A percentile compares a stretch with the other conserved stretches of the same genome.
These are phyloP conservation scores for Pestalotiopsis sp. DNA, from an alignment of 2,329 filamentous ascomycete genomes.

Conservation along the genomic window DNA sequence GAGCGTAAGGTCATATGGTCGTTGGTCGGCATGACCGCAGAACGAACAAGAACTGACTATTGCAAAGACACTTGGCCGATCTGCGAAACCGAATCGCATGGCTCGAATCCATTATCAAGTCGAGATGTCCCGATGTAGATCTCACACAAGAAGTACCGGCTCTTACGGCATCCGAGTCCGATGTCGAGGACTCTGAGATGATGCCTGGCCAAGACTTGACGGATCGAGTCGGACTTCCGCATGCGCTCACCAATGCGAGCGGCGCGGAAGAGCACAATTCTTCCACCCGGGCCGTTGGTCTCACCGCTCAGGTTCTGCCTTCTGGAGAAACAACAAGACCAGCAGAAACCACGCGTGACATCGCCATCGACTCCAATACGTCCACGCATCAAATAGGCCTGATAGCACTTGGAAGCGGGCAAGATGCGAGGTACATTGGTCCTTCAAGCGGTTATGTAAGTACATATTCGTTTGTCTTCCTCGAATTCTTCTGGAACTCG, in stretches of 20 bases:
- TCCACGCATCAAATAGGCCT: slow-evolving; percentile 52
- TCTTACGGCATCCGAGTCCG: slow-evolving; percentile 19
- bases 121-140: slow-evolving; percentile 45
- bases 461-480: not conserved
- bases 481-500: too few species aligned
- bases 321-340: not conserved
- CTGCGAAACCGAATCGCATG: slow-evolving; percentile 39
- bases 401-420: slow-evolving; percentile 49
- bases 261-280: not conserved
- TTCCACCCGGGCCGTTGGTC: not conserved
- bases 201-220: slow-evolving; percentile 1
- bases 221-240: not conserved
- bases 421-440: slow-evolving; percentile 54
- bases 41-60: not conserved
- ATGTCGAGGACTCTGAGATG: slow-evolving; percentile 18
- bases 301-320: not conserved
- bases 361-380: slow-evolving; percentile 17
- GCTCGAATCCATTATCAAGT: slow-evolving; percentile 46
- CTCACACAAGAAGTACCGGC: slow-evolving; percentile 22
- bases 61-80: not conserved
- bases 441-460: slow-evolving; percentile 53
- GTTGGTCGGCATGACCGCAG: not conserved
- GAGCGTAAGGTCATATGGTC: slow-evolving; percentile 35
- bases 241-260: not conserved
- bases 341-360: slow-evolving; percentile 17